A percentile compares a stretch with the other conserved stretches of the same genome.
Conservation (phyloP, 805 yeast species). For the baker's yeast (Saccharomyces cerevisiae) region DNA sequence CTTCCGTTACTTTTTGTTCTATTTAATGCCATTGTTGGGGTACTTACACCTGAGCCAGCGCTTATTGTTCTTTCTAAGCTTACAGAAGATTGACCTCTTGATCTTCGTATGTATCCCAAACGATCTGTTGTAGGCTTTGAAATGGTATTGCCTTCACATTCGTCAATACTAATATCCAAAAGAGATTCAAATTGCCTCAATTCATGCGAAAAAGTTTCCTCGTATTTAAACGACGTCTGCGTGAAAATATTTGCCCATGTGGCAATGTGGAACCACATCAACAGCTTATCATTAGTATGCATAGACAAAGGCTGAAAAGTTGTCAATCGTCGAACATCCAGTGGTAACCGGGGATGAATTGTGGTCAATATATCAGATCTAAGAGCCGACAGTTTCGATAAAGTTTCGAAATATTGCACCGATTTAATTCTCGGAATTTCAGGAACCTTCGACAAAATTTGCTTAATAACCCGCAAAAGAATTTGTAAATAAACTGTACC, state of each 20-base stretch:
- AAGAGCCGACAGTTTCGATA: not conserved
- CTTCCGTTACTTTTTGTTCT: not conserved
- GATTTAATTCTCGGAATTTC: slow-evolving; percentile 18
- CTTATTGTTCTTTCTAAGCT: not conserved
- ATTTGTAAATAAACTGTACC: slow-evolving; percentile 18
- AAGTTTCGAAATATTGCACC: slow-evolving; percentile 12
- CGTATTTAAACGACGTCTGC: not conserved
- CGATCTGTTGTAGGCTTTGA: not conserved
- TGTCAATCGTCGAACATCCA: not conserved
- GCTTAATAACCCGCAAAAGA: slow-evolving; percentile 14
- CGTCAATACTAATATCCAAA: not conserved
- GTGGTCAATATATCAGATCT: not conserved
- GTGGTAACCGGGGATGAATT: not conserved
- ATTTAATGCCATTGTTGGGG: not conserved
- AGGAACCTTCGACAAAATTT: slow-evolving; percentile 20
- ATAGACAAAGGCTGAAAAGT: not conserved
- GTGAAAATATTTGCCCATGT: not conserved
- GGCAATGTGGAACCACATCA: not conserved
- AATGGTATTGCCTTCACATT: not conserved
- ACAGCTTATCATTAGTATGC: not conserved
- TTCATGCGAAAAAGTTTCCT: not conserved
- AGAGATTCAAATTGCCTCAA: not conserved
- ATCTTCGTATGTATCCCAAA: not conserved
- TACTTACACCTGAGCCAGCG: not conserved
- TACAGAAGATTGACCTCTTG: not conserved